Evolutionary conservation across 148 eudicot species (phyloP).

Genomic region (Rhododendron vialii): DNA sequence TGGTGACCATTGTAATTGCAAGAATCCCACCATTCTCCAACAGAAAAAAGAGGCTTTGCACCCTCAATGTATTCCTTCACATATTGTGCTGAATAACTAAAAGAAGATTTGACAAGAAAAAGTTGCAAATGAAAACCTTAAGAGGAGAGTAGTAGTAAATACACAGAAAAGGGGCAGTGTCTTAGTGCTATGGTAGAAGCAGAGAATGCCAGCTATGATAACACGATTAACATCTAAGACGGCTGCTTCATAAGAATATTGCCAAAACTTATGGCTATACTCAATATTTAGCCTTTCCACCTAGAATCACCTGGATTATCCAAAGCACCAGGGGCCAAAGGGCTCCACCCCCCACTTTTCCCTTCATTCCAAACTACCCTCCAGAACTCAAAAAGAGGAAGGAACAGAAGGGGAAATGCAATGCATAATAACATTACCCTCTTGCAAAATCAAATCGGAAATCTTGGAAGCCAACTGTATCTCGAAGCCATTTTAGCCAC

Average conservation of each 20-base stretch:
- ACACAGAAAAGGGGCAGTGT: background rate
- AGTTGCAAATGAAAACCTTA: background rate
- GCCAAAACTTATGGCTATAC: background rate
- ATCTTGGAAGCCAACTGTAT: constrained; percentile 83
- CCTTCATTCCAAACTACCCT: background rate
- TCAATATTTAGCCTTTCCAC: background rate
- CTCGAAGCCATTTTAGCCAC: constrained; percentile 78
- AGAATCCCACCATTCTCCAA: constrained; percentile 96
- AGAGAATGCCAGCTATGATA: background rate
- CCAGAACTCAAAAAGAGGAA: background rate
- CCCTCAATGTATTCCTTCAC: constrained; percentile 78
- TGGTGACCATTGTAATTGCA: constrained; percentile 66
- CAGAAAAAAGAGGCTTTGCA: constrained; percentile 70
- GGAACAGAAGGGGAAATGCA: background rate
- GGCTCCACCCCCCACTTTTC: background rate
- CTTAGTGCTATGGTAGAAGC: background rate
- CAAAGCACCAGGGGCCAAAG: background rate
- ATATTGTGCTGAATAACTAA: constrained; percentile 71
- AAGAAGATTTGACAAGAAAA: constrained; percentile 13
- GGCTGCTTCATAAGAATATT: background rate
- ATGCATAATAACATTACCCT: constrained; percentile 49
- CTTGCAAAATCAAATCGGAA: constrained; percentile 90
- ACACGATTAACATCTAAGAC: background rate
- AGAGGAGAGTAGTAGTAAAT: background rate
- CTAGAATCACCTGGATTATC: background rate